Conservation (phyloP, 2,329 filamentous ascomycete genomes). For the Knufia fluminis region DNA sequence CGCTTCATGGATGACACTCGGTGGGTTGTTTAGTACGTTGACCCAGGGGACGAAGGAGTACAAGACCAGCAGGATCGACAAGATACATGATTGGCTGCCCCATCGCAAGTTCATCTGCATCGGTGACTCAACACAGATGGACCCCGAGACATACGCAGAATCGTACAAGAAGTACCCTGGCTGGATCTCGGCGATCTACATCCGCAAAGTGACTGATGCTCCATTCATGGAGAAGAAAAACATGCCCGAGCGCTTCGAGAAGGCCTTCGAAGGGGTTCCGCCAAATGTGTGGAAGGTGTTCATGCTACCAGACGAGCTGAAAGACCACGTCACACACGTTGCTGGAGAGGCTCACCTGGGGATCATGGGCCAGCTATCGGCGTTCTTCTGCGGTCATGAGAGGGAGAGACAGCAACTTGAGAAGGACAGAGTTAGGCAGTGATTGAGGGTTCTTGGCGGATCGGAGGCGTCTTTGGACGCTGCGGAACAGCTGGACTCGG, state of each 20-base stretch:
- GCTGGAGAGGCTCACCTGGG: slow-evolving; percentile 12
- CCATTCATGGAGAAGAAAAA: slow-evolving; percentile 67
- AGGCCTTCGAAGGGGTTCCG: slow-evolving; percentile 70
- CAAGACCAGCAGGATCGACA: slow-evolving; percentile 70
- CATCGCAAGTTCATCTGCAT: slow-evolving; percentile 70
- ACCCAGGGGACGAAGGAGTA: slow-evolving; percentile 71
- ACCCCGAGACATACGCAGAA: slow-evolving; percentile 82
- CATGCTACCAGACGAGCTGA: slow-evolving; percentile 60
- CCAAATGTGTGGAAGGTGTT: slow-evolving; percentile 70
- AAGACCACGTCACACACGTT: slow-evolving; percentile 25
- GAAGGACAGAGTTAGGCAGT: background rate
- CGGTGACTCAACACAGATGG: slow-evolving; percentile 83
- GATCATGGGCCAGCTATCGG: background rate
- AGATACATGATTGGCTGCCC: slow-evolving; percentile 71
- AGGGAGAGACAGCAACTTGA: slow-evolving; percentile 6
- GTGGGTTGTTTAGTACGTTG: slow-evolving; percentile 67
- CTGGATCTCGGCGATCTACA: slow-evolving; percentile 78
- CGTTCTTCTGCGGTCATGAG: background rate
- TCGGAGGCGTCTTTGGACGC: no score
- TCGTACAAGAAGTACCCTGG: slow-evolving; percentile 58
- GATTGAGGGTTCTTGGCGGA: no score
- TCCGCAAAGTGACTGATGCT: slow-evolving; percentile 72
- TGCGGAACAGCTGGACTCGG: no score
- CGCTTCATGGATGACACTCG: slow-evolving; percentile 73
- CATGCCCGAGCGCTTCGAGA: slow-evolving; percentile 64